Base-by-base conservation (phyloP, 2,329 filamentous ascomycete species). In the Xylaria sp. region DNA sequence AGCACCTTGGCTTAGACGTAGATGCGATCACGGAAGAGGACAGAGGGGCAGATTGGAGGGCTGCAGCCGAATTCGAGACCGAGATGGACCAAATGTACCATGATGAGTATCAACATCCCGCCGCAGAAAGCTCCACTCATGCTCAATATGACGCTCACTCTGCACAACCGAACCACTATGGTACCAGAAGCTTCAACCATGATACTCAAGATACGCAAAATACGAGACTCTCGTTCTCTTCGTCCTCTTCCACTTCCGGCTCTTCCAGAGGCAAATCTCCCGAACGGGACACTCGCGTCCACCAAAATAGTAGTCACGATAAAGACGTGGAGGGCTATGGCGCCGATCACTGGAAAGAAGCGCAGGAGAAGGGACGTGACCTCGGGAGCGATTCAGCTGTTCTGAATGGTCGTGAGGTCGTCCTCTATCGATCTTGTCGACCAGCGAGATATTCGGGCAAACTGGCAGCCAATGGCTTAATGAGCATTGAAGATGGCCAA, bases 1-100 rank as follows among this genome's bases (percentile, higher is more conserved):
- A 99, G 81, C 96, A 99, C 82, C 85, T 99, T 36, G 96, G 96
- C n/a, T 84, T 98, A 48, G 94, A 98, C 77, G 94, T 97, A 3
- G 96, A 99, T 79, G 92, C 93, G 76, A 91, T 98, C 68, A 89
- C 93, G 77, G 93, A 96, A 77, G 89, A 95, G 70, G 91, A 94
- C 73, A 86, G 91, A 60, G 86, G 89, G 73, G 88, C 88, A 33
- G 91, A 94, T 75, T 80, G 89, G 58, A 90, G 91, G 73, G 83
- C 85, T 15, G 85, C 86, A 60, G 81, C 80, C 4, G 80, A 83
- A 33, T 90, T 87, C 72, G 85, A 88, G 75, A 80, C 82, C 3
- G 86, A 90, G 60, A 91, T 91, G 88, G 82, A 88, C 39, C 84
- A 86, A 5, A 89, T 91, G 56, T 91, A 92, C 72, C 80, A 80